A percentile compares a stretch with the other conserved stretches of the same genome.
phyloP scores from a whole-genome alignment of 148 eudicot genomes.

The Fagopyrum tataricum region DNA sequence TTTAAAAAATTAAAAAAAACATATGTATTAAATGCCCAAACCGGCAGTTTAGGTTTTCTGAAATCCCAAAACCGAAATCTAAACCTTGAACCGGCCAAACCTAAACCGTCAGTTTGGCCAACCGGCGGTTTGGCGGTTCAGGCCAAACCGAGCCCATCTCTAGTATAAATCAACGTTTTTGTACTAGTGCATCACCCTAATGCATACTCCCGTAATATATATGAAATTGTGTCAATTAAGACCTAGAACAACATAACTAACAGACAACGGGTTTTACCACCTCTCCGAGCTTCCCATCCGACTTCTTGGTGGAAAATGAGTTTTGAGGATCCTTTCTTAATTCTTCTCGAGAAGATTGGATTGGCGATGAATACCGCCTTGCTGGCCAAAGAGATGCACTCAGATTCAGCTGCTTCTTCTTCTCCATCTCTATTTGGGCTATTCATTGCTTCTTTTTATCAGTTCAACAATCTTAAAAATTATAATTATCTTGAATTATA shows the following conservation, averaged over 20 bases:
- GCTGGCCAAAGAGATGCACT: constrained; percentile 41
- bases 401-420: constrained; percentile 35
- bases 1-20: too few relatives aligned
- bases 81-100: too few relatives aligned
- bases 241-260: constrained; percentile 34
- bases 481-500: background rate
- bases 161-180: too few relatives aligned
- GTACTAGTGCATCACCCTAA: too few relatives aligned
- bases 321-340: constrained; percentile 3
- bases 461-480: background rate
- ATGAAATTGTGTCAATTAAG: too few relatives aligned
- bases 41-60: too few relatives aligned
- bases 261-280: constrained; percentile 33
- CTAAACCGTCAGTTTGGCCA: too few relatives aligned
- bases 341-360: constrained; percentile 26
- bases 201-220: too few relatives aligned
- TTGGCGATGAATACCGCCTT: constrained; percentile 44
- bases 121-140: too few relatives aligned
- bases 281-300: constrained; percentile 26
- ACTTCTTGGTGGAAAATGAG: constrained; percentile 14
- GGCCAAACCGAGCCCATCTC: too few relatives aligned
- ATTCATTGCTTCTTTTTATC: background rate
- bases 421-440: constrained; percentile 24
- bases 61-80: too few relatives aligned
- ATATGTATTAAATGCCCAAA: too few relatives aligned